Base-by-base conservation (phyloP, 2,329 filamentous ascomycete genomes). In the Mycosphaerelloides madeirae region DNA sequence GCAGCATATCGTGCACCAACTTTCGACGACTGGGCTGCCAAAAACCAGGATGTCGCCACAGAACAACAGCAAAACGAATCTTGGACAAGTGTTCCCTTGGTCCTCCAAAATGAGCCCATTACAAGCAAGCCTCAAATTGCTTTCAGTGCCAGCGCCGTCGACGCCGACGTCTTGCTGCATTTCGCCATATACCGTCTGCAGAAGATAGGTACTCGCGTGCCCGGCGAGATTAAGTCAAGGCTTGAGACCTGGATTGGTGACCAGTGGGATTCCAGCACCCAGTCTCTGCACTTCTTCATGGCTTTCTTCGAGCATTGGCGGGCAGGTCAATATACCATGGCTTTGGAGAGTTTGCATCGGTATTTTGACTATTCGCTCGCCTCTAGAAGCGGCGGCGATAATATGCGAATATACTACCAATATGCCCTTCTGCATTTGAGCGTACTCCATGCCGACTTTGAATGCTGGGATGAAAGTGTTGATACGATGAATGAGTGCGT, bases 401-500 rank as follows among this genome's bases (percentile, higher is more conserved):
- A 50, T 20, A 52, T 58, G 50, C 46, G 44, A 31, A 46, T 85
- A 4, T 90, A 90, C 58, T 97, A 98, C 60, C 93, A 97, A 62
- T 95, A 96, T 62, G 93, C 93, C 1, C 71, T 97, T 12, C 82
- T 98, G 61, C 96, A 96, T 61, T 78, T 96, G 46, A 91, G 90
- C 3, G 87, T 96, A 28, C 77, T 97, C 3, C 91, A 98, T 61
- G 87, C 90, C 13, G 93, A 97, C 64, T 97, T 97, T 70, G 90
- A 90, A 36, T 95, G 87, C 62, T 84, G 89, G 64, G 79, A 81
- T 31, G 90, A 97, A 67, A 91, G 91, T 5, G 78, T 97, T n/a
- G 80, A 87, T 9, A 87, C 91, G 11, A 95, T 98, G 82, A 82
- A 95, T 33, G 93, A 97, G 65, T 90, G 91, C 0, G 89, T 98